Evolutionary conservation across 2,329 filamentous ascomycete genomes (phyloP), one percentile per base, ranked within the genome.

Genomic region (Sporothrix curviconia): DNA sequence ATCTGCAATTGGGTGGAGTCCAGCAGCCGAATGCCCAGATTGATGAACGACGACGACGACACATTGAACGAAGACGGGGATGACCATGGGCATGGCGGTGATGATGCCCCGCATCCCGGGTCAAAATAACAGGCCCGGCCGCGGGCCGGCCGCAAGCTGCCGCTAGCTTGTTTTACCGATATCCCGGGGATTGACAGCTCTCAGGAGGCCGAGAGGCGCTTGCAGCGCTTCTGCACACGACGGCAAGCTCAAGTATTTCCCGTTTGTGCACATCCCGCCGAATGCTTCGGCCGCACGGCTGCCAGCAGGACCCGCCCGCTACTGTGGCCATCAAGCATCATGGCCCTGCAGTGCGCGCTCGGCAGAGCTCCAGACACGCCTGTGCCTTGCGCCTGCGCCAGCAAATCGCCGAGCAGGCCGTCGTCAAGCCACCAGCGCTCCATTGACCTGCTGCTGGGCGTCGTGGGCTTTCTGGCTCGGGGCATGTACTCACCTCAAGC

Each of bases 261-360:
- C 78, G 0, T 76, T 78, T 51, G 66, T 78, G 43, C 64, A 72
- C 36, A 62, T 80, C 0, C 65, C 71, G 0, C 59, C 67, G 0
- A 65, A 68, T 3, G 66, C 67, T 32, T 70, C 69, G 0, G 71
- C 75, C 1, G 64, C 66, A 15, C 61, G 70, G 11, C 66, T 81
- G 2, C n/a, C 70, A 65, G 1, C 64, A 63, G n/a, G 14, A 68
- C 75, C 12, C 66, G 69, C 3, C 78, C 80, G 0, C 76, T 79
- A 55, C 63, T 81, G 4, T 81, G 76, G 73, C 63, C 78, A n/a
- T n/a, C n/a, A 14, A 74, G 71, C 34, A 78, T 83, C 49, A 71
- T 76, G 64, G 71, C 75, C n/a, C 40, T 63, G 77, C 11, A 72
- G 74, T 2, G 71, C 71, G 37, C 76, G 71, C 77, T 59, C 51